A percentile compares a stretch with the other conserved stretches of the same genome.
Conservation (phyloP, 768 basidiomycete species). For the Mycena metata region DNA sequence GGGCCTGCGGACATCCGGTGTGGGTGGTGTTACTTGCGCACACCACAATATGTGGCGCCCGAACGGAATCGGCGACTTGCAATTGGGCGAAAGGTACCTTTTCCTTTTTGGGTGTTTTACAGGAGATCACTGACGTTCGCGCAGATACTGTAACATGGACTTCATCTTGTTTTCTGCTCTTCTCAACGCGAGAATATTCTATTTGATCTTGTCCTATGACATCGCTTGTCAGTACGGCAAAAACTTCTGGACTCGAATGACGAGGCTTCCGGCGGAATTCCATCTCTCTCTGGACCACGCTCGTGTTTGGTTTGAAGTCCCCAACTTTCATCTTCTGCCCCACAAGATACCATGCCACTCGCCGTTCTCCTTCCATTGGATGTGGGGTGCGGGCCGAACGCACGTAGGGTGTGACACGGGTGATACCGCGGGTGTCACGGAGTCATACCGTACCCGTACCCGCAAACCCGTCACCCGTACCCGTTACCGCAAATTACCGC, state of each 20-base stretch:
- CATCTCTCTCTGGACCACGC: neutral
- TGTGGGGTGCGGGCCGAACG: too few species aligned
- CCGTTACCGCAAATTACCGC: too few species aligned
- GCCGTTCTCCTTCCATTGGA: too few species aligned
- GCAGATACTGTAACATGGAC: slow-evolving; percentile 38
- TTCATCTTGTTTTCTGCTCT: slow-evolving; percentile 30
- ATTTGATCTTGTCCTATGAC: slow-evolving; percentile 37
- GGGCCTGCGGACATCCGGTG: slow-evolving; percentile 18
- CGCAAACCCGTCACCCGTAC: too few species aligned
- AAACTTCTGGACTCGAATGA: slow-evolving; percentile 21
- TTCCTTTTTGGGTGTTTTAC: neutral
- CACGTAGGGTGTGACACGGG: too few species aligned
- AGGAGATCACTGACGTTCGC: too few species aligned
- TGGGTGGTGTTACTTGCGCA: slow-evolving; percentile 29
- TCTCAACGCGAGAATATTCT: neutral
- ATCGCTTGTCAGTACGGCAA: slow-evolving; percentile 31
- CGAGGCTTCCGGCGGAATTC: neutral
- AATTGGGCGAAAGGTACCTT: slow-evolving; percentile 31
- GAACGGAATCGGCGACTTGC: slow-evolving; percentile 31
- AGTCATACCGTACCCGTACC: too few species aligned
- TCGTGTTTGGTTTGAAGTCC: too few species aligned
- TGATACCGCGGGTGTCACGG: too few species aligned
- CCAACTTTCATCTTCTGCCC: too few species aligned
- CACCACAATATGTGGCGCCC: slow-evolving; percentile 17
- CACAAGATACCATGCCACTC: too few species aligned